phyloP scores from a whole-genome alignment of 2,329 filamentous ascomycete species.

The Lasiodiplodia theobromae region DNA sequence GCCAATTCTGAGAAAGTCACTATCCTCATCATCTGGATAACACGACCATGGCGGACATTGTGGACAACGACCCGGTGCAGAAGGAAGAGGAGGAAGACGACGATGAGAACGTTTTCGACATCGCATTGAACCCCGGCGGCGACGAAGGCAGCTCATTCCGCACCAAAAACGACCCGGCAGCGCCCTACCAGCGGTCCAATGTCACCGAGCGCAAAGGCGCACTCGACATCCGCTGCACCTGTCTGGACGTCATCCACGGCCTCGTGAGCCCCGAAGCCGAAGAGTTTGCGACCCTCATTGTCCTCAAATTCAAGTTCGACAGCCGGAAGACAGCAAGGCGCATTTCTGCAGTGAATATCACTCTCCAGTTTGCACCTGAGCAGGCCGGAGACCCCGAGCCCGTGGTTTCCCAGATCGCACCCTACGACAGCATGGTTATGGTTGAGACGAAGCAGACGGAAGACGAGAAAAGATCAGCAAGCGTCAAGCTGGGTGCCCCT shows the following conservation, averaged over 20 bases:
- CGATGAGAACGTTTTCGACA: slow-evolving; percentile 30
- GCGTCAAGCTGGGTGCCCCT: background rate
- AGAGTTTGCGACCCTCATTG: background rate
- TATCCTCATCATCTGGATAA: background rate
- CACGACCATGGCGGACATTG: slow-evolving; percentile 33
- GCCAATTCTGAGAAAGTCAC: background rate
- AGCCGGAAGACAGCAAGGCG: background rate
- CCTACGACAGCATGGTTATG: slow-evolving; percentile 3
- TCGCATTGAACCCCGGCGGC: background rate
- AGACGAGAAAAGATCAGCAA: background rate
- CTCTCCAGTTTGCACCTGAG: background rate
- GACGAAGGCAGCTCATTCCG: slow-evolving; percentile 15
- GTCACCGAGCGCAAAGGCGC: slow-evolving; percentile 8
- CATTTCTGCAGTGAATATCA: background rate
- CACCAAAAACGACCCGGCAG: background rate
- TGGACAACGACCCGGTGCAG: slow-evolving; percentile 35
- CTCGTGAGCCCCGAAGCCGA: background rate
- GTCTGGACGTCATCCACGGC: slow-evolving; percentile 7
- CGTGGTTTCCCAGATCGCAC: background rate
- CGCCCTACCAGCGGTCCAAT: slow-evolving; percentile 12
- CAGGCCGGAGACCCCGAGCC: background rate
- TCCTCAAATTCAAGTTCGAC: slow-evolving; percentile 6
- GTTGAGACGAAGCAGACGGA: background rate
- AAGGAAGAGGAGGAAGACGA: slow-evolving; percentile 25
- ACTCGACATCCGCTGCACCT: slow-evolving; percentile 16